A percentile compares a stretch with the other conserved stretches of the same genome.
These are phyloP conservation scores for Gossypium turneri DNA, from an alignment of 345 rosid species.

Conservation along the genomic window DNA sequence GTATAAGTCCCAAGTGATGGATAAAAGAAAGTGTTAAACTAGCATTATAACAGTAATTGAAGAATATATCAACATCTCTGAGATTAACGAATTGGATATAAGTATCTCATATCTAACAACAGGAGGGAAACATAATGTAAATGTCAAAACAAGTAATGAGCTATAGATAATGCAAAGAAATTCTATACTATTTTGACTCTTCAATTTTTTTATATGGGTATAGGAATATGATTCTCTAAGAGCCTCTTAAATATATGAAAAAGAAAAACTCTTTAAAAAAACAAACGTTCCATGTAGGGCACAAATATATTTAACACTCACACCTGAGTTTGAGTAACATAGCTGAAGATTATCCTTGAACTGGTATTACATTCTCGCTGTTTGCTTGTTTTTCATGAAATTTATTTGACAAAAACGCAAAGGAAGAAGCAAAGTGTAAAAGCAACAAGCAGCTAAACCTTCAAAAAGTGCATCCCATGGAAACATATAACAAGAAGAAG, in stretches of 20 bases:
- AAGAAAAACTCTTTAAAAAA: background rate
- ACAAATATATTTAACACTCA: too few relatives aligned
- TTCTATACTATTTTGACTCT: background rate
- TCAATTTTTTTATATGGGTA: background rate
- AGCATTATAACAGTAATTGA: constrained; percentile 1
- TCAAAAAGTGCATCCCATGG: background rate
- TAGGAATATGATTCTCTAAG: background rate
- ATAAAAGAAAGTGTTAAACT: background rate
- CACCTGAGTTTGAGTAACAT: too few relatives aligned
- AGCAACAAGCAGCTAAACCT: background rate
- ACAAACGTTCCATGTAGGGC: too few relatives aligned
- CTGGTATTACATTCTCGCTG: background rate
- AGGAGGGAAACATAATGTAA: background rate
- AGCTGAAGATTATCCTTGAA: background rate
- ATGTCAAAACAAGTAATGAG: background rate
- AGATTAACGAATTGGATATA: background rate
- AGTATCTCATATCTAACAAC: background rate
- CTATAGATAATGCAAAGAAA: background rate
- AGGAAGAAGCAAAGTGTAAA: background rate
- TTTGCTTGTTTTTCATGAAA: background rate
- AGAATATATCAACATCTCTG: background rate
- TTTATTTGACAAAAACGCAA: background rate
- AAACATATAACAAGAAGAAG: background rate
- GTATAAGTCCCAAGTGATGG: background rate
- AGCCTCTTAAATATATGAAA: background rate